Base-by-base conservation (phyloP, 2,329 filamentous ascomycete genomes). In the Boeremia lycopersici region DNA sequence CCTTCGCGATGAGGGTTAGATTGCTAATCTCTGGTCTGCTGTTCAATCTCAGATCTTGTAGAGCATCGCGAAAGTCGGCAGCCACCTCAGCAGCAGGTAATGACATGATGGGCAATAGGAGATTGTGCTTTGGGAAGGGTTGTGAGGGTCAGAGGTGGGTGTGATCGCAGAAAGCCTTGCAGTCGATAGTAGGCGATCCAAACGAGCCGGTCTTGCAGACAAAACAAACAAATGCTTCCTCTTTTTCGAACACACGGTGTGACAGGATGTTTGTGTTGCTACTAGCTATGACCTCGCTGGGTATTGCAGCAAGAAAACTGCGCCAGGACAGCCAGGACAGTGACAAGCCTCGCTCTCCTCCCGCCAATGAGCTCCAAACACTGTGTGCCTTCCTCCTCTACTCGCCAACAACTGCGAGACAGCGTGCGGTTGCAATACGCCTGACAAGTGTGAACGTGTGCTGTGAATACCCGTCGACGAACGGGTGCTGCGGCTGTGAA, bases 11-110 rank as follows among this genome's bases (percentile, higher is more conserved):
- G 75, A 96, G 87, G 59, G 95, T 99, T 78, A 99, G 79, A 78
- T 96, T 98, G 82, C 90, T 93, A 76, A 99, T 99, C 78, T 98
- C 93, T 77, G 91, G 91, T 72, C 92, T 89, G 78, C 91, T 91
- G 79, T 97, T 97, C 73, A 88, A 85, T 63, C 89, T 90, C 70
- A 99, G 83, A 76, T 97, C 93, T 78, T 96, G 90, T 73, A 99
- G 82, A 49, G 93, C 95, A 72, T 91, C 90, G 74, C 89, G 90
- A 79, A 96, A 99, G 79, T 98, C 95, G 77, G 93, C 89, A 60
- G 93, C 93, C 67, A 99, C 91, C 78, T 96, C 92, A 74, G 90
- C 91, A 61, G 89, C 87, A 63, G 81, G 81, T 63, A 82, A 80
- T 76, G 85, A 86, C 86, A 89, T 89, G 79, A 77, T 82, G 80